Base-by-base conservation (phyloP, 495 filamentous ascomycete species). In the Aspergillus conjunctus region DNA sequence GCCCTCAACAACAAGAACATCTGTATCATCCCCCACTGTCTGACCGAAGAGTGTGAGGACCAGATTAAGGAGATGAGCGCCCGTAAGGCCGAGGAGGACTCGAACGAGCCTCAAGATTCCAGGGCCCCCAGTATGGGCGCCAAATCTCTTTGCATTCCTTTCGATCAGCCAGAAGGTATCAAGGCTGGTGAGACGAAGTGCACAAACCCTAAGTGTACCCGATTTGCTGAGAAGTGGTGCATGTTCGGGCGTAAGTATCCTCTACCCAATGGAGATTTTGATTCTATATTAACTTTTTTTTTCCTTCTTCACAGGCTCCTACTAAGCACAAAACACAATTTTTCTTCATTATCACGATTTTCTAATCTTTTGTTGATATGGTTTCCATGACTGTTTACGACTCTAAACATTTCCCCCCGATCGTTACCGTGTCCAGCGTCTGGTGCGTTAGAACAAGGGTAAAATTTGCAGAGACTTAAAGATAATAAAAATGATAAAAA, bases 111-210 rank as follows among this genome's bases (percentile, higher is more conserved):
- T 12, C 86, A 91, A 63, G 91, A 92, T 67, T 81, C 89, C 65
- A 87, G 86, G 67, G 90, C 89, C 18, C 94, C 95, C 49, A 88
- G 85, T 63, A 98, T 98, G 95, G 94, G 94, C 61, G 95, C 94
- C 68, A 98, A 98, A 86, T 90, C 86, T 61, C 81, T 98, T 67
- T 98, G 94, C 73, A 97, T 98, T 81, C 94, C 95, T 20, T 96
- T 96, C 69, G 91, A 98, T 63, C 94, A 98, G 82, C 92, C 93
- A 37, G 86, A 88, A 65, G 91, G 87, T 37, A 74, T 97, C 58
- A 77, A 85, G 59, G 77, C 84, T 61, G 93, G 91, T 31, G 86
- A 89, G 72, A 96, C 91, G 52, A 92, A 92, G 77, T 98, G 94
- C 73, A 77, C 87, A 61, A 95, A 91, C 79, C 92, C 95, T 30